Percentiles rank a stretch among this genome's conserved stretches.
Evolutionary conservation across 495 filamentous ascomycete genomes (phyloP).

Genomic region (Friedmanniomyces simplex): DNA sequence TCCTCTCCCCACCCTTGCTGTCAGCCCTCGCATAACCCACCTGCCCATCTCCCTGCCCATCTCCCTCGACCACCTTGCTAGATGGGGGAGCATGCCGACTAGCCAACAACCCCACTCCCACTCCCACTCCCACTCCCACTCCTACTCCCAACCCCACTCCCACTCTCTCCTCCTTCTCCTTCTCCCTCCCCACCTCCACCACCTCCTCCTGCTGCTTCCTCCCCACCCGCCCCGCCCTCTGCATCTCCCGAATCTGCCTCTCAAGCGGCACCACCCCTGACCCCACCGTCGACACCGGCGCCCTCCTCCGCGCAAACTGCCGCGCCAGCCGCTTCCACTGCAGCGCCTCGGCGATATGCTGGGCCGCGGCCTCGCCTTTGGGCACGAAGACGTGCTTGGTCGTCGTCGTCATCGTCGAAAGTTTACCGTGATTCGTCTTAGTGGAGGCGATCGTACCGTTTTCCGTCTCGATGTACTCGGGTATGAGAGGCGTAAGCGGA

Average conservation of each 20-base stretch:
- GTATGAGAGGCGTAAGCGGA: background rate
- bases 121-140: background rate
- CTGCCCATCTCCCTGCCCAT: background rate
- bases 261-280: no score
- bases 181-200: background rate
- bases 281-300: background rate
- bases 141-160: background rate
- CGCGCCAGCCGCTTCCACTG: background rate
- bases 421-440: background rate
- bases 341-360: constrained; percentile 9
- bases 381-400: constrained; percentile 12
- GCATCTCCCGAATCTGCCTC: no score
- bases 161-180: background rate
- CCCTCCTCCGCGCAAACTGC: background rate
- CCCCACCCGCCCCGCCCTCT: no score
- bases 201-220: no score
- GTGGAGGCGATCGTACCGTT: background rate
- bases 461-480: background rate
- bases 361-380: constrained; percentile 7
- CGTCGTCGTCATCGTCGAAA: no score
- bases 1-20: no score
- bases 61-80: background rate
- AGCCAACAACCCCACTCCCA: background rate
- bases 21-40: no score
- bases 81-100: background rate